phyloP scores from a whole-genome alignment of 768 basidiomycete genomes.

The Crepidotus variabilis region DNA sequence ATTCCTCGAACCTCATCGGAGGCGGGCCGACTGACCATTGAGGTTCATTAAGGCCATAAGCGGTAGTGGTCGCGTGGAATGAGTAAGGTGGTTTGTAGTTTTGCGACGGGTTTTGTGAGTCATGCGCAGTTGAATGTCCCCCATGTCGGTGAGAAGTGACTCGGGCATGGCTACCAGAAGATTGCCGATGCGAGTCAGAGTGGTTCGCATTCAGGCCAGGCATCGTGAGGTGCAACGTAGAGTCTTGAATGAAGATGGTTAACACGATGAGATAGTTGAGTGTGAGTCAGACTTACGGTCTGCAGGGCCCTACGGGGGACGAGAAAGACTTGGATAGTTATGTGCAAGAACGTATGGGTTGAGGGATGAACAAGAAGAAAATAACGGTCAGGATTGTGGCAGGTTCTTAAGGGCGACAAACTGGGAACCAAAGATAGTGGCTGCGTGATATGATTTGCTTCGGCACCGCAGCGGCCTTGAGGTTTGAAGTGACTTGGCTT shows the following conservation, averaged over 20 bases:
- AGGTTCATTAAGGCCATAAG: constrained; percentile 17
- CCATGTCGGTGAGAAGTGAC: neutral
- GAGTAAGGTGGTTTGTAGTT: constrained; percentile 9
- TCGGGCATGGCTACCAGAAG: neutral
- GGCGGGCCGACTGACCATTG: constrained; percentile 19
- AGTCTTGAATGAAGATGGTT: neutral
- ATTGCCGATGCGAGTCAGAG: neutral
- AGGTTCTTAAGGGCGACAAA: neutral
- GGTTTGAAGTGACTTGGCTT: neutral
- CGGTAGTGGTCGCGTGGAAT: constrained; percentile 10
- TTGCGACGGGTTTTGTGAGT: neutral
- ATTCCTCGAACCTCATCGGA: constrained; percentile 11
- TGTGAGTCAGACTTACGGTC: neutral
- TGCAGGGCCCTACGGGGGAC: neutral
- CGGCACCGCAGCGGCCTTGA: neutral
- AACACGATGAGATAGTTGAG: neutral
- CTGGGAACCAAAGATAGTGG: neutral
- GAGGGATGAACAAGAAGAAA: neutral
- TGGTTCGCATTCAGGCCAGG: neutral
- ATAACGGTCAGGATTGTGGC: neutral
- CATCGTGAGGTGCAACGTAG: neutral
- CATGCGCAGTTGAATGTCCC: neutral
- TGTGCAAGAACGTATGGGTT: neutral
- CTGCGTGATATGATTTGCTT: neutral
- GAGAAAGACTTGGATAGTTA: neutral